Evolutionary conservation across 768 basidiomycete genomes (phyloP), one percentile per base, ranked within the genome.

Genomic region (Lepiota brunneoincarnata): DNA sequence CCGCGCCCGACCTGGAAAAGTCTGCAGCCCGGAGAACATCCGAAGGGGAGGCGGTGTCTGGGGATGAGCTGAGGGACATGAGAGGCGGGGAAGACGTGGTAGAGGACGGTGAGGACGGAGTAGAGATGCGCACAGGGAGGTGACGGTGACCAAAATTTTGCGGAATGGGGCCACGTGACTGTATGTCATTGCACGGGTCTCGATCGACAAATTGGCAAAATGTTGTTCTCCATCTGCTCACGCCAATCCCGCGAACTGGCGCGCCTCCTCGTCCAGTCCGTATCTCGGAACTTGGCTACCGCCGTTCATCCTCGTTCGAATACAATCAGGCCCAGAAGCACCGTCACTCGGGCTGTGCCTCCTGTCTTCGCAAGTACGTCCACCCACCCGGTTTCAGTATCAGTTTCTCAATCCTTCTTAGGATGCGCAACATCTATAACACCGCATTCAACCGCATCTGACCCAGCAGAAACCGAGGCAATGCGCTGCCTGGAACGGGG

Each of bases 401-500:
- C 38, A 56, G 38, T 38, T 35, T 21, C 49, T 21, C 54, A 11
- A 15, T 43, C 14, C 51, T 5, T 40, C 24, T n/a, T 62, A 89
- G 91, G 90, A 59, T 90, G 83, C 81, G 91, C 91, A 20, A 85
- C 88, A 28, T 89, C 89, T 31, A 84, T 83, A 9, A 90, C 89
- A 10, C 81, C 85, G 6, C 87, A 91, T 62, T 93, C 90, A n/a
- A 84, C 86, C 18, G 77, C 89, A 34, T 80, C 82, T 20, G 91
- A 93, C 71, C 91, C 91, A 26, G 90, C 88, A 54, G 89, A 93
- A 61, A 72, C 75, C 20, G 91, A 93, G 68, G 89, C 91, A 2
- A 71, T 89, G 67, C 77, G 79, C 48, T 91, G 87, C 58, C 77
- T 93, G 18, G 92, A 93, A 69, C 80, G 87, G 64, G 91, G 92